These are phyloP conservation scores for Lactarius sanguifluus DNA, from an alignment of 768 basidiomycete genomes.

Conservation along the genomic window DNA sequence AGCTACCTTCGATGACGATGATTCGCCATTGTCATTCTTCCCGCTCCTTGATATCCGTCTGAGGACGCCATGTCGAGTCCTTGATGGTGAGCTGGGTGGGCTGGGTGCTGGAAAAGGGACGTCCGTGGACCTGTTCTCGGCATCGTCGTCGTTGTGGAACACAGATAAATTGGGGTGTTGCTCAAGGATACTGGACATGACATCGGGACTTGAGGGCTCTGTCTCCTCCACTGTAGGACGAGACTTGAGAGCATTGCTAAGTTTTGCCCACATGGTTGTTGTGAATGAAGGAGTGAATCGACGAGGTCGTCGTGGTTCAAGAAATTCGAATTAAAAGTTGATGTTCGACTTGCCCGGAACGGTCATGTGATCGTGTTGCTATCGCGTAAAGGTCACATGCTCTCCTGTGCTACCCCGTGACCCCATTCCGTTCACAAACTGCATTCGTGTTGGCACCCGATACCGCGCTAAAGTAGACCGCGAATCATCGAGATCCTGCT, in stretches of 20 bases:
- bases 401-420: background rate
- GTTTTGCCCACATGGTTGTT: conserved; percentile 25
- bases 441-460: background rate
- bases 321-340: background rate
- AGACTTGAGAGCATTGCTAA: conserved; percentile 26
- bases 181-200: conserved; percentile 20
- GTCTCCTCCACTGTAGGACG: conserved; percentile 22
- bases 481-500: background rate
- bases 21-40: conserved; percentile 23
- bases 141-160: conserved; percentile 17
- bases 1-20: conserved; percentile 24
- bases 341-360: conserved; percentile 25
- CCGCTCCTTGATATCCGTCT: conserved; percentile 27
- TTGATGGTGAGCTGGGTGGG: conserved; percentile 29
- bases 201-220: conserved; percentile 16
- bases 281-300: conserved; percentile 12
- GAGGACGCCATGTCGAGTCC: conserved; percentile 25
- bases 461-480: background rate
- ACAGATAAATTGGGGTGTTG: conserved; percentile 24
- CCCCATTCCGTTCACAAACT: background rate
- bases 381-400: conserved; percentile 17
- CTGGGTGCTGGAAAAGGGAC: conserved; percentile 26
- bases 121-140: conserved; percentile 19
- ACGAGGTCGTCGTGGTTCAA: conserved; percentile 18
- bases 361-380: conserved; percentile 23